Conservation (phyloP, 495 filamentous ascomycete genomes). For the Aspergillus incahuasiensis region DNA sequence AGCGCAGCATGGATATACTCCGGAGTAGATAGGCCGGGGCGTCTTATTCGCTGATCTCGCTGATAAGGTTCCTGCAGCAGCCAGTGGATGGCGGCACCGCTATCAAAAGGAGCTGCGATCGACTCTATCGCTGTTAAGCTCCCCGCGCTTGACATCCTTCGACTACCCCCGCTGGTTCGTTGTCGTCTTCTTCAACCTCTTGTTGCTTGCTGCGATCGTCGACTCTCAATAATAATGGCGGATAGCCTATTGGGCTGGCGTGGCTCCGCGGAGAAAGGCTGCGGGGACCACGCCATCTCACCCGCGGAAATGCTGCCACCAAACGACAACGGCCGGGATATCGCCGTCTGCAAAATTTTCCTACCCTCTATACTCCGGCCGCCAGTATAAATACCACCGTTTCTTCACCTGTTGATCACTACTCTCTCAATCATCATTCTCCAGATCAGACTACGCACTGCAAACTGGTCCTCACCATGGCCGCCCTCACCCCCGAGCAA, state of each 20-base stretch:
- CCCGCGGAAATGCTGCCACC: neutral
- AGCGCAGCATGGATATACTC: too few relatives aligned
- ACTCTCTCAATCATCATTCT: neutral
- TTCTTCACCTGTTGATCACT: neutral
- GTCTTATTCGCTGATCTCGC: neutral
- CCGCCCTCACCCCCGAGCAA: conserved; percentile 28
- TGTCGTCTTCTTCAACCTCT: neutral
- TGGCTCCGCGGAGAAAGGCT: conserved; percentile 4
- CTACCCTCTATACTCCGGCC: neutral
- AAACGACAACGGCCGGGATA: too few relatives aligned
- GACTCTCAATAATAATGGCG: neutral
- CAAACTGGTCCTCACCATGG: conserved; percentile 7
- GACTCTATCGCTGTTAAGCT: neutral
- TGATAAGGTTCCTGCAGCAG: neutral
- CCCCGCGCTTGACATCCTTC: neutral
- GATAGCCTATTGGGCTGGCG: neutral
- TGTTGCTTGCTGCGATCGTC: neutral
- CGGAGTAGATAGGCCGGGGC: neutral
- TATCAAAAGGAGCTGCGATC: neutral
- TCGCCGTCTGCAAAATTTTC: neutral
- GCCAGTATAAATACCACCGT: neutral
- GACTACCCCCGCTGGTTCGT: neutral
- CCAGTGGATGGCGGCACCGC: neutral
- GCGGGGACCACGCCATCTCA: conserved; percentile 1
- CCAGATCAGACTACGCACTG: too few relatives aligned